A percentile compares a stretch with the other conserved stretches of the same genome.
Evolutionary conservation across 345 rosid species (phyloP).

Genomic region (Eucalyptus shirleyi): DNA sequence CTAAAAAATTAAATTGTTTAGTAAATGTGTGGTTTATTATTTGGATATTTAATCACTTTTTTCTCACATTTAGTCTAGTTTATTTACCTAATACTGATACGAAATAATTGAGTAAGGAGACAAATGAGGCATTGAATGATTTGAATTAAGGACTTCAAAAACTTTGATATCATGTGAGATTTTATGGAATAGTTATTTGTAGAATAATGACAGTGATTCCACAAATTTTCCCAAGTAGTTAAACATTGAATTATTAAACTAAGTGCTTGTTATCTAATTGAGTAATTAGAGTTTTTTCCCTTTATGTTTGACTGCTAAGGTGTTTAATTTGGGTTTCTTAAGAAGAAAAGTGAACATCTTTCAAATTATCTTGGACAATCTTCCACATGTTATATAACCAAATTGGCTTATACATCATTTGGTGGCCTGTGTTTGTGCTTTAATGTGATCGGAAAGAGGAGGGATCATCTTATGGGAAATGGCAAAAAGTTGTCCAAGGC

Average conservation of each 20-base stretch:
- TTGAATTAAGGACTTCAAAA: accelerated
- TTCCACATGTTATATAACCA: neutral
- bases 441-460: neutral
- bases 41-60: too few species aligned
- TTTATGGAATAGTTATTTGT: too few species aligned
- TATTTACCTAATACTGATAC: neutral
- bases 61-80: too few species aligned
- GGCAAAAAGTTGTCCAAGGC: neutral
- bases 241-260: neutral
- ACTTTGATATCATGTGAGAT: too few species aligned
- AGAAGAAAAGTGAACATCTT: neutral
- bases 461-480: neutral
- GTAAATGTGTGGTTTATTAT: too few species aligned
- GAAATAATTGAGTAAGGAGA: neutral
- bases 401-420: neutral
- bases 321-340: neutral
- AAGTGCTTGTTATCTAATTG: neutral
- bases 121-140: neutral
- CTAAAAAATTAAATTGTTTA: accelerated
- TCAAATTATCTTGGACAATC: neutral
- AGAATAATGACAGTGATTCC: neutral
- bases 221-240: neutral
- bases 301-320: neutral
- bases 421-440: neutral
- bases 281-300: neutral